Evolutionary conservation across 139 green algal genomes (phyloP).

Genomic region (Pycnococcus provasolii): DNA sequence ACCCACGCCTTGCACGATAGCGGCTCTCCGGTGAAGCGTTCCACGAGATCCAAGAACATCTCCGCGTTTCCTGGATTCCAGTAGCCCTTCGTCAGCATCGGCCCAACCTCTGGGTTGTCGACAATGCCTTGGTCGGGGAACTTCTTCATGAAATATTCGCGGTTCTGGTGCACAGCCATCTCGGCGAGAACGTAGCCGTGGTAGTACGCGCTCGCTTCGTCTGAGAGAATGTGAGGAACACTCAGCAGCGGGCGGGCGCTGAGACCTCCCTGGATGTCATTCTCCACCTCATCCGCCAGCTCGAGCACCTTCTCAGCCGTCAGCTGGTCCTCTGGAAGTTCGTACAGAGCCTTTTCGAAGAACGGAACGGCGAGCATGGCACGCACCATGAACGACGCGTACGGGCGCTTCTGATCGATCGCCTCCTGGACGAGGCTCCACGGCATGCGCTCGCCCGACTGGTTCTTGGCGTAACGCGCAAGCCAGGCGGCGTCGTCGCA

Average conservation of each 20-base stretch:
- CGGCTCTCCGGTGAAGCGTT: slow-evolving; percentile 37
- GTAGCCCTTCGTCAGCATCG: slow-evolving; percentile 39
- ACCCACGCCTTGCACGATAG: slow-evolving; percentile 30
- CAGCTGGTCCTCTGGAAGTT: slow-evolving; percentile 51
- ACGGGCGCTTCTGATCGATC: slow-evolving; percentile 51
- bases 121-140: slow-evolving; percentile 17
- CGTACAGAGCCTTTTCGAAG: slow-evolving; percentile 75
- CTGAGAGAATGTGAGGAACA: slow-evolving; percentile 63
- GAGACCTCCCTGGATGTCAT: slow-evolving; percentile 34
- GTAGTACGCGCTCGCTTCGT: slow-evolving; percentile 64
- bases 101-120: slow-evolving; percentile 31
- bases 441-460: slow-evolving; percentile 43
- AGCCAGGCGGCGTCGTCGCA: slow-evolving; percentile 58
- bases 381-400: slow-evolving; percentile 46
- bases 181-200: slow-evolving; percentile 47
- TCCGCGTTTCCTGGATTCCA: slow-evolving; percentile 55
- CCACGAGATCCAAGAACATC: slow-evolving; percentile 53
- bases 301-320: slow-evolving; percentile 42
- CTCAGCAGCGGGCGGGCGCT: slow-evolving; percentile 26
- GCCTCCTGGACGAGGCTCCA: slow-evolving; percentile 52
- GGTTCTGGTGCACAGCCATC: slow-evolving; percentile 52
- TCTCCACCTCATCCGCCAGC: slow-evolving; percentile 58
- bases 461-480: slow-evolving; percentile 41
- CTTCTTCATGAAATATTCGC: slow-evolving; percentile 51
- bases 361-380: slow-evolving; percentile 64